These are phyloP conservation scores for Iberis pinnata DNA, from an alignment of 345 rosid genomes.

Conservation along the genomic window DNA sequence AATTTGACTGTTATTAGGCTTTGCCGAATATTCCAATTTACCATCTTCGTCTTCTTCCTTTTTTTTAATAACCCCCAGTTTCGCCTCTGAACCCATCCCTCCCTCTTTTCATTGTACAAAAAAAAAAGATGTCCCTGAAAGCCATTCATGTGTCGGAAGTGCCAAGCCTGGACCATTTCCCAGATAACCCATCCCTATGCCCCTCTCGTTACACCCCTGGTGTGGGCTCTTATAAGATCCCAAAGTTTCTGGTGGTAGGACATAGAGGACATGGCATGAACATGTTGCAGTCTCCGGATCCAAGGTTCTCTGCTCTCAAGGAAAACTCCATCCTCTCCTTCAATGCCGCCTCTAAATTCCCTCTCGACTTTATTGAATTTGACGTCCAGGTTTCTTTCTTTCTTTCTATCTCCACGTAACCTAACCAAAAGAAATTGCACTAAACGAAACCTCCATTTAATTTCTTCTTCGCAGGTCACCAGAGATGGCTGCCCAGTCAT, in stretches of 20 bases:
- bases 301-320: conserved; percentile 57
- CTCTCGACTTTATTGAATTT: conserved; percentile 78
- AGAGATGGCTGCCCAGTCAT: conserved; percentile 87
- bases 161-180: conserved; percentile 60
- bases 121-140: conserved; percentile 58
- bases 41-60: background rate
- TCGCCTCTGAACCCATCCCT: background rate
- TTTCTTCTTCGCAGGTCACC: conserved; percentile 55
- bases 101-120: no score
- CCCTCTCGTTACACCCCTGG: conserved; percentile 40
- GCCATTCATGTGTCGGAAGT: conserved; percentile 84
- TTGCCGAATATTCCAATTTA: conserved; percentile 23
- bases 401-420: conserved; percentile 20
- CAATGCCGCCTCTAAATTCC: conserved; percentile 58
- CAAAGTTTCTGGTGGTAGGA: conserved; percentile 74
- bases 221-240: conserved; percentile 30
- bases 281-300: conserved; percentile 45
- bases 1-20: conserved; percentile 14
- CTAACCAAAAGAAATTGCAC: no score
- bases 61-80: background rate
- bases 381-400: conserved; percentile 73
- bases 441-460: no score
- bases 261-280: conserved; percentile 96
- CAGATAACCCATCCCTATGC: conserved; percentile 41
- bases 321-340: conserved; percentile 80